Evolutionary conservation across 331 rosid genomes (phyloP).

Genomic region (Arachis monticola): DNA sequence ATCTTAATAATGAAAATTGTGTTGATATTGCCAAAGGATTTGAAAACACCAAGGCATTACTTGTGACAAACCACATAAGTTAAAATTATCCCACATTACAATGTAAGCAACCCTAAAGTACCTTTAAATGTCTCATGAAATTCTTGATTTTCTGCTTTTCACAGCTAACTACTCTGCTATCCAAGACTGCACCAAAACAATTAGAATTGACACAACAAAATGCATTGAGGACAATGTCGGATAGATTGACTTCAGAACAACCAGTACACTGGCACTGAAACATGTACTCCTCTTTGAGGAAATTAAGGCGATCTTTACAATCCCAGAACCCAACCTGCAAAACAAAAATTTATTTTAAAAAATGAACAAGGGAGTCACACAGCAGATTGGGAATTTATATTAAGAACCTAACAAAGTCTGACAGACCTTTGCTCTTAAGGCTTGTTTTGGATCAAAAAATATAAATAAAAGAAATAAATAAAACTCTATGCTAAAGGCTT

Average conservation of each 20-base stretch:
- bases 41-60: conserved; percentile 20
- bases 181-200: conserved; percentile 81
- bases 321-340: conserved; percentile 92
- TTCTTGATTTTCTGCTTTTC: conserved; percentile 58
- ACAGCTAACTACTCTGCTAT: conserved; percentile 53
- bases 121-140: conserved; percentile 44
- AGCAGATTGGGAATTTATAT: conserved; percentile 5
- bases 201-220: conserved; percentile 63
- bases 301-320: conserved; percentile 66
- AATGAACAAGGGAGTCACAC: conserved; percentile 34
- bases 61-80: conserved; percentile 23
- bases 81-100: conserved; percentile 24
- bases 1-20: conserved; percentile 9
- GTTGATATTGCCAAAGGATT: conserved; percentile 1
- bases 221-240: conserved; percentile 73
- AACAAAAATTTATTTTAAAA: conserved; percentile 26
- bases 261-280: conserved; percentile 76
- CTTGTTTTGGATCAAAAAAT: conserved; percentile 5
- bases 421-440: neutral
- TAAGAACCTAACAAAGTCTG: conserved; percentile 20
- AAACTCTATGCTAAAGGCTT: conserved; percentile 20
- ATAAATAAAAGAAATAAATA: neutral
- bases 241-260: conserved; percentile 65
- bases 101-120: conserved; percentile 29
- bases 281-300: conserved; percentile 72